These are phyloP conservation scores for Suzukiozyma palmioleophila DNA, from an alignment of 1,139 yeast species.

Conservation along the genomic window DNA sequence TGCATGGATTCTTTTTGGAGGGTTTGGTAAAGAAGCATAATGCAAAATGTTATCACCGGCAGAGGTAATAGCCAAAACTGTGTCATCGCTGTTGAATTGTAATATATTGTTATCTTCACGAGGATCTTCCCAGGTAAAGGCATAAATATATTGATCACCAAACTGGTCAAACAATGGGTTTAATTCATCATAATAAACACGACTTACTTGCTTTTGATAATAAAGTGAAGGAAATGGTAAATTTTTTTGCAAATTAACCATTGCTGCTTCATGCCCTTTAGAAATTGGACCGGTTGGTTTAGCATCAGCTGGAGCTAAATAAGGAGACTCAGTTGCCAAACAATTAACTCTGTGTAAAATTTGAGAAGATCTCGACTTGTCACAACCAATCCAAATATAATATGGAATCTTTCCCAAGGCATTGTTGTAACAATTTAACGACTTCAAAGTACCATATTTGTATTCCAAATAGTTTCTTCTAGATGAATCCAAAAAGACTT, in stretches of 20 bases:
- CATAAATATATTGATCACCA: conserved; percentile 74
- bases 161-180: conserved; percentile 67
- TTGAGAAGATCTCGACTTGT: conserved; percentile 57
- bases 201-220: conserved; percentile 72
- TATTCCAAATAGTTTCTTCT: conserved; percentile 82
- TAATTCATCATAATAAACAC: conserved; percentile 74
- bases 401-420: conserved; percentile 71
- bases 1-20: conserved; percentile 77
- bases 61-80: conserved; percentile 77
- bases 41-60: conserved; percentile 81
- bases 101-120: conserved; percentile 70
- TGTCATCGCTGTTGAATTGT: conserved; percentile 57
- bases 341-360: conserved; percentile 63
- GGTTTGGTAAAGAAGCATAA: conserved; percentile 64
- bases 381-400: conserved; percentile 80
- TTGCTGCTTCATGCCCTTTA: conserved; percentile 77
- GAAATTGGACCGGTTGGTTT: conserved; percentile 30
- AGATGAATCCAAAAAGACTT: conserved; percentile 72
- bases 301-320: conserved; percentile 54
- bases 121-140: conserved; percentile 91
- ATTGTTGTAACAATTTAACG: conserved; percentile 61
- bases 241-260: conserved; percentile 55
- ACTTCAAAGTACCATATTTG: conserved; percentile 73
- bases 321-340: conserved; percentile 76
- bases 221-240: conserved; percentile 76